These are phyloP conservation scores for Rhizodiscina lignyota DNA, from an alignment of 495 filamentous ascomycete species.

Conservation along the genomic window DNA sequence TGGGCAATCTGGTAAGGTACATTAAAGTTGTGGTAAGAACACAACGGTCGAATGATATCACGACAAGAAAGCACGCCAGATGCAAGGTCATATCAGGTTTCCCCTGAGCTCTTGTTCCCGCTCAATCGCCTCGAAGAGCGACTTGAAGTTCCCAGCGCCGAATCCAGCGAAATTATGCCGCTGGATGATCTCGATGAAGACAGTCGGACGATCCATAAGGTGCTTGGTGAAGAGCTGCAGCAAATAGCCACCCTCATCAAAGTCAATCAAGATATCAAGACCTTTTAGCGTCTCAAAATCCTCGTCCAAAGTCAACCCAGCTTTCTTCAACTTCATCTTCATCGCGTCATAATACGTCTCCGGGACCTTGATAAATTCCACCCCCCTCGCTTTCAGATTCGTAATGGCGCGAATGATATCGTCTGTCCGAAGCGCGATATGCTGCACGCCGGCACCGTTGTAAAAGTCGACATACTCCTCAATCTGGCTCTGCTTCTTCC, in stretches of 20 bases:
- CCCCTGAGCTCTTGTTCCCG: conserved; percentile 69
- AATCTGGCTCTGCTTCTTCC: conserved; percentile 76
- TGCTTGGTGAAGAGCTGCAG: conserved; percentile 61
- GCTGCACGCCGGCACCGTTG: conserved; percentile 72
- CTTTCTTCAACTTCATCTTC: conserved; percentile 41
- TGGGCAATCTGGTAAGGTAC: no score
- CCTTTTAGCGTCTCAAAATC: conserved; percentile 55
- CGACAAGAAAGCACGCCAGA: no score
- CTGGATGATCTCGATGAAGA: conserved; percentile 91
- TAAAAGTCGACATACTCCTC: conserved; percentile 88
- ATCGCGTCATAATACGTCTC: conserved; percentile 69
- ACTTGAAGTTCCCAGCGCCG: conserved; percentile 90
- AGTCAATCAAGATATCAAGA: conserved; percentile 76
- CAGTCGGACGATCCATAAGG: conserved; percentile 79
- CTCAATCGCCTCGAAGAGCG: conserved; percentile 83
- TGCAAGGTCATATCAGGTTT: no score
- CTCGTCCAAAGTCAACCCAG: conserved; percentile 41
- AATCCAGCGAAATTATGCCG: conserved; percentile 75
- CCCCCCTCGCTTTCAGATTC: conserved; percentile 58
- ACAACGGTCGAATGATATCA: no score
- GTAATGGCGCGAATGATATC: conserved; percentile 62
- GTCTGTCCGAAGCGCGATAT: conserved; percentile 67
- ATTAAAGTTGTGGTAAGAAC: no score
- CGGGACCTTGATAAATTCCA: conserved; percentile 81
- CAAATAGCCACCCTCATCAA: conserved; percentile 77